Base-by-base conservation (phyloP, 768 basidiomycete genomes). In the Termitomyces sp. region DNA sequence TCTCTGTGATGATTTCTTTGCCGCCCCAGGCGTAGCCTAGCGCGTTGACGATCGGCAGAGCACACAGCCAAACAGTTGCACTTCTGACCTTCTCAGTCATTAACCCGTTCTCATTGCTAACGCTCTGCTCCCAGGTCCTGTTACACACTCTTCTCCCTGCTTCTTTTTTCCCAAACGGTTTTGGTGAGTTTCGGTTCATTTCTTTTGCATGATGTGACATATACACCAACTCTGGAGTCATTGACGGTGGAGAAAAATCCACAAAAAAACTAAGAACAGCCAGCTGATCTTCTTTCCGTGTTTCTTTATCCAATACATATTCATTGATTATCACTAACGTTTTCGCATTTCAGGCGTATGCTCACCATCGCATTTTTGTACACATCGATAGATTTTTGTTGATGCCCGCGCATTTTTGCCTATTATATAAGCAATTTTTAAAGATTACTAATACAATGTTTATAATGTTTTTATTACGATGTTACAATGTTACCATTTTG, bases 1-100 rank as follows among this genome's bases (percentile, higher is more conserved):
- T 58, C 26, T 36, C 47, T 32, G 47, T 77, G 85, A 86, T 84
- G 85, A 84, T 74, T 80, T 79, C 80, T 69, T 78, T 85, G 85
- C 84, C 84, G 85, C 85, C 85, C 85, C 85, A 86, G 85, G 85
- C 85, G 75, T 85, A 86, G 81, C 78, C 68, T 63, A 54, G 61
- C 64, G 77, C 83, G 53, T 73, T 86, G 85, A 86, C 78, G 85
- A 87, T 69, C 65, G 82, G 83, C 75, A 75, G 75, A 80, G 84
- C 84, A 84, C 74, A 79, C 62, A 83, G 82, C 84, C 83, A 86
- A 86, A 82, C 67, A 69, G 69, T 80, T 82, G 84, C 82, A 85
- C 72, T 72, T 74, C 85, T 87, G 85, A 86, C 22, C 40, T 64
- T 63, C 55, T 64, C 57, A 24, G 58, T 47, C 56, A 40, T 47